phyloP scores from a whole-genome alignment of 805 yeast species.

The Hermanozyma aechmeae region DNA sequence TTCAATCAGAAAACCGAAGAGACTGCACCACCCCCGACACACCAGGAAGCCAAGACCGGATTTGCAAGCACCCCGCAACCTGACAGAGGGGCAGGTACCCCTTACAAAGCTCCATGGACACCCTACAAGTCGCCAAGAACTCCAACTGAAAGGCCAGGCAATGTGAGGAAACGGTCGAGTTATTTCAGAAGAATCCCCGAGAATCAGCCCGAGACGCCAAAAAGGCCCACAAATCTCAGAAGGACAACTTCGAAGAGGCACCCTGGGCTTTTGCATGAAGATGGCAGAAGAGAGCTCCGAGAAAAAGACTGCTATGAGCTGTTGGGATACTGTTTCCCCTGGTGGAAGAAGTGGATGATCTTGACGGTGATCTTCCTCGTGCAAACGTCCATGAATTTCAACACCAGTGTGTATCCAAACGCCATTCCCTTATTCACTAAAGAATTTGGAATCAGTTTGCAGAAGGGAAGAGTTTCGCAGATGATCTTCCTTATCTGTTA shows the following conservation, averaged over 20 bases:
- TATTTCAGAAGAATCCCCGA: too few relatives aligned
- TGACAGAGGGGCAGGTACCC: too few relatives aligned
- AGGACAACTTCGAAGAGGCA: neutral
- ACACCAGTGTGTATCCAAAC: slow-evolving; percentile 23
- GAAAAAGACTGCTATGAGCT: slow-evolving; percentile 27
- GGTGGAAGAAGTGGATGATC: slow-evolving; percentile 24
- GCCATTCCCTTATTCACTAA: slow-evolving; percentile 15
- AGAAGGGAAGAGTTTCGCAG: slow-evolving; percentile 16
- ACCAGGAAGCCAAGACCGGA: too few relatives aligned
- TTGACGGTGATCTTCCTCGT: slow-evolving; percentile 26
- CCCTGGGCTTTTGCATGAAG: slow-evolving; percentile 13
- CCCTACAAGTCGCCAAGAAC: too few relatives aligned
- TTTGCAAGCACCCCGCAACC: too few relatives aligned
- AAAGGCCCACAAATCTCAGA: neutral
- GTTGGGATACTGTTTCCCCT: slow-evolving; percentile 23
- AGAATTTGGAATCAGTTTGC: slow-evolving; percentile 13
- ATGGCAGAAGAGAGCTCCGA: slow-evolving; percentile 17
- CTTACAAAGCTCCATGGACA: too few relatives aligned
- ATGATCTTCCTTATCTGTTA: slow-evolving; percentile 22
- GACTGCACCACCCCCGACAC: too few relatives aligned
- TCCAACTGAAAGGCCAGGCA: too few relatives aligned
- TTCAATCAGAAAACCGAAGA: too few relatives aligned
- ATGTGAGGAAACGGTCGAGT: too few relatives aligned
- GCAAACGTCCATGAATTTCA: slow-evolving; percentile 34
- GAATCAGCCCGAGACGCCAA: too few relatives aligned